Base-by-base conservation (phyloP, 768 basidiomycete species). In the Hysterangium stoloniferum region DNA sequence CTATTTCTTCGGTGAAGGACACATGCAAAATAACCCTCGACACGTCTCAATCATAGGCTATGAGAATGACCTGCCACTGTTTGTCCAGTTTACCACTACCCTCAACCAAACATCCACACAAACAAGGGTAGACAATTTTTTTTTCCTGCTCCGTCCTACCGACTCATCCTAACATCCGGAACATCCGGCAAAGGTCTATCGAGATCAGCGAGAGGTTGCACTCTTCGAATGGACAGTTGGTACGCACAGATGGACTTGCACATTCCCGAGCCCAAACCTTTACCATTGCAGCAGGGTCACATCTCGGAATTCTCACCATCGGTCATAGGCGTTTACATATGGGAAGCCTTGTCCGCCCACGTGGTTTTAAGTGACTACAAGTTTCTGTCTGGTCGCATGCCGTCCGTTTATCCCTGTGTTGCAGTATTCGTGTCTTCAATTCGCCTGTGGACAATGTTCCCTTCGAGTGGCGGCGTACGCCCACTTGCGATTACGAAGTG, bases 381-480 rank as follows among this genome's bases (percentile, higher is more conserved):
- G n/a, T 40, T 41, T 9, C 24, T 41, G 25, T 40, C 5, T 2
- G 11, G 4, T 45, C 15, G 6, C 27, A 12, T 31, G 22, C 44
- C 20, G 25, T 5, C 34, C 11, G 9, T 15, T n/a, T 22, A 29
- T 24, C 15, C 24, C 25, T 19, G 53, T 55, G 43, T 50, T 51
- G 8, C 65, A 84, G 84, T 59, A 75, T 78, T 34, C 78, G 84
- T 52, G 68, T 71, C 44, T 85, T 86, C 64, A 61, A 70, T 54
- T 73, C 36, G 12, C 38, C 49, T n/a, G 49, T 69, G 28, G 79
- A 82, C 57, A 79, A 78, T 38, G 69, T 66, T 58, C 71, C 67
- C 44, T 84, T 78, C 54, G 84, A 85, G 64, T 86, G 84, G 84
- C 71, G 82, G 56, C 71, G 75, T 56, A 67, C 49, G 4, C 37